phyloP scores from a whole-genome alignment of 495 filamentous ascomycete species.

The Daldinia decipiens region DNA sequence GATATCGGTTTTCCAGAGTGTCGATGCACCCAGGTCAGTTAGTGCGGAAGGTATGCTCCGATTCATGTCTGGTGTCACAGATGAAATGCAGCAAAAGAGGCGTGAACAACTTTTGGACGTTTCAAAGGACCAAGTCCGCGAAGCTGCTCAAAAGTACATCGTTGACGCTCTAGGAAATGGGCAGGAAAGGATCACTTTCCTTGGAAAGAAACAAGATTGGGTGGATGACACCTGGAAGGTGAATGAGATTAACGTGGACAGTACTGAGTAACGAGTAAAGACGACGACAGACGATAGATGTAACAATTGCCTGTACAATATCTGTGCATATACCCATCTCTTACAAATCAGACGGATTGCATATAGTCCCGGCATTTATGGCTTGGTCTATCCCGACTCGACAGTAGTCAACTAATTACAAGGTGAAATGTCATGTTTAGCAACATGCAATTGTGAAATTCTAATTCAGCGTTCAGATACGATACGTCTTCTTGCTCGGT shows the following conservation, averaged over 20 bases:
- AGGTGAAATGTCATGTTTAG: constrained; percentile 4
- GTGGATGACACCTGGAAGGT: constrained; percentile 64
- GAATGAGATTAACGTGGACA: constrained; percentile 62
- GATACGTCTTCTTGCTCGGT: constrained; percentile 61
- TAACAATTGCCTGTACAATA: constrained; percentile 51
- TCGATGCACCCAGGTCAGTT: constrained; percentile 93
- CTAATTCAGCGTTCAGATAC: constrained; percentile 57
- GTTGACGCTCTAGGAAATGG: constrained; percentile 70
- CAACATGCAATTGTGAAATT: neutral
- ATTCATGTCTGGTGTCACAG: constrained; percentile 85
- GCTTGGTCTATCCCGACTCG: neutral
- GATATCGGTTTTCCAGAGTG: constrained; percentile 90
- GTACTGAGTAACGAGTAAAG: constrained; percentile 42
- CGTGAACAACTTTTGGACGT: constrained; percentile 91
- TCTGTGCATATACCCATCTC: constrained; percentile 58
- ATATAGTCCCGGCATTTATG: constrained; percentile 14
- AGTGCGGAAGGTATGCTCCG: constrained; percentile 84
- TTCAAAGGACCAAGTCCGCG: constrained; percentile 78
- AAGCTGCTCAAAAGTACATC: constrained; percentile 83
- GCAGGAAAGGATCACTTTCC: constrained; percentile 69
- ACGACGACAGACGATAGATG: constrained; percentile 16
- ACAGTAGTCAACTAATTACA: too few species aligned
- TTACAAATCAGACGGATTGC: constrained; percentile 36
- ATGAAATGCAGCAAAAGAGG: constrained; percentile 88
- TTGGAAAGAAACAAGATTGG: constrained; percentile 89